Conservation (phyloP, 345 rosid species). For the Psidium guajava region DNA sequence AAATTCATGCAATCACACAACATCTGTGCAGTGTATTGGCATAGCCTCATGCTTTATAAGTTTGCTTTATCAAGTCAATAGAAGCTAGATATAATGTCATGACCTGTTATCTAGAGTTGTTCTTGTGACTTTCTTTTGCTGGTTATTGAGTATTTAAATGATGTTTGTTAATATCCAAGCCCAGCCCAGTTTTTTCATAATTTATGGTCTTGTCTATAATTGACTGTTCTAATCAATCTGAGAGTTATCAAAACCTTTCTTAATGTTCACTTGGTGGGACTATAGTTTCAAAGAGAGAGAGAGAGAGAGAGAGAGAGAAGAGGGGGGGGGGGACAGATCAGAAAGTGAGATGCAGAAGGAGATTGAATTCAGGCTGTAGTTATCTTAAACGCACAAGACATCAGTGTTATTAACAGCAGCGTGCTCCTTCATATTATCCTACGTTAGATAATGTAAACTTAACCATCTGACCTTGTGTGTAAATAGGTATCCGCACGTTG, state of each 20-base stretch:
- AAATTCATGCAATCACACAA: background rate
- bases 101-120: background rate
- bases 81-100: background rate
- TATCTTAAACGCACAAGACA: background rate
- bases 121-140: background rate
- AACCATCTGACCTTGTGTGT: conserved; percentile 10
- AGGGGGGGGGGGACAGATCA: background rate
- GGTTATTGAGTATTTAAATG: background rate
- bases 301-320: too few species aligned
- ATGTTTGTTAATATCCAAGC: background rate
- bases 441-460: background rate
- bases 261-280: background rate
- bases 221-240: background rate
- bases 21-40: background rate
- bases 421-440: background rate
- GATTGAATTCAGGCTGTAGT: background rate
- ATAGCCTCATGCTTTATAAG: background rate
- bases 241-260: background rate
- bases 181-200: background rate
- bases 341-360: background rate
- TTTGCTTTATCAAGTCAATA: background rate
- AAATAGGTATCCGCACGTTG: conserved; percentile 74
- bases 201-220: background rate
- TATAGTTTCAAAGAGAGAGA: background rate
- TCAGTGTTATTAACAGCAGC: background rate